Conservation (phyloP, 2,329 filamentous ascomycete genomes). For the Colletotrichum navitas region DNA sequence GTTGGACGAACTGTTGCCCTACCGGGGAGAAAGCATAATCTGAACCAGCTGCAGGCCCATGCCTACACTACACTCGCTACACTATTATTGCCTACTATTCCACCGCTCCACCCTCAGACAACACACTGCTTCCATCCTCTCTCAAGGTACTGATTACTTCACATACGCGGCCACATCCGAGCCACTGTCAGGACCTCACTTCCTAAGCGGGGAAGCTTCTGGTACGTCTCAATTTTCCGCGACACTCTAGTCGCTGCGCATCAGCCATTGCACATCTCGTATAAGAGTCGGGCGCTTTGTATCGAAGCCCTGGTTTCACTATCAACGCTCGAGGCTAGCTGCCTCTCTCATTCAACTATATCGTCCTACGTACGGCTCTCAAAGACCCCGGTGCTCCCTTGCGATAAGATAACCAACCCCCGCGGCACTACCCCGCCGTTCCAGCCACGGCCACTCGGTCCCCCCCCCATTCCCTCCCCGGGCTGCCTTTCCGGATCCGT, state of each 20-base stretch:
- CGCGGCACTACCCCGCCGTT: conserved; percentile 24
- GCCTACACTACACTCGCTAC: neutral
- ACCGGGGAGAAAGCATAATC: neutral
- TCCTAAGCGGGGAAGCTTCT: conserved; percentile 38
- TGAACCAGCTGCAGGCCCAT: conserved; percentile 1
- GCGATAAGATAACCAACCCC: conserved; percentile 26
- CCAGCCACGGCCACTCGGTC: conserved; percentile 21
- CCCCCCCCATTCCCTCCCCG: neutral
- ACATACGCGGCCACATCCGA: neutral
- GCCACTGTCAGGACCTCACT: conserved; percentile 9
- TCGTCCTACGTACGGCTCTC: neutral
- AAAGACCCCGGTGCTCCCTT: neutral
- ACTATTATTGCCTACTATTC: neutral
- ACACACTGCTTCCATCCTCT: neutral
- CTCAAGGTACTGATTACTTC: neutral
- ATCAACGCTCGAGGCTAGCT: neutral
- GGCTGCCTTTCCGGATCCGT: conserved; percentile 10
- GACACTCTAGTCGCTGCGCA: neutral
- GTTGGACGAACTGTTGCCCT: conserved; percentile 2
- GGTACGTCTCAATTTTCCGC: conserved; percentile 5
- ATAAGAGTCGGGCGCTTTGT: neutral
- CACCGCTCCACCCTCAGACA: neutral
- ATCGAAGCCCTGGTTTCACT: neutral
- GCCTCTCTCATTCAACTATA: neutral
- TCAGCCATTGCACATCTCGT: conserved; percentile 3